A percentile compares a stretch with the other conserved stretches of the same genome.
Conservation (phyloP, 345 rosid species). For the Theobroma cacao region DNA sequence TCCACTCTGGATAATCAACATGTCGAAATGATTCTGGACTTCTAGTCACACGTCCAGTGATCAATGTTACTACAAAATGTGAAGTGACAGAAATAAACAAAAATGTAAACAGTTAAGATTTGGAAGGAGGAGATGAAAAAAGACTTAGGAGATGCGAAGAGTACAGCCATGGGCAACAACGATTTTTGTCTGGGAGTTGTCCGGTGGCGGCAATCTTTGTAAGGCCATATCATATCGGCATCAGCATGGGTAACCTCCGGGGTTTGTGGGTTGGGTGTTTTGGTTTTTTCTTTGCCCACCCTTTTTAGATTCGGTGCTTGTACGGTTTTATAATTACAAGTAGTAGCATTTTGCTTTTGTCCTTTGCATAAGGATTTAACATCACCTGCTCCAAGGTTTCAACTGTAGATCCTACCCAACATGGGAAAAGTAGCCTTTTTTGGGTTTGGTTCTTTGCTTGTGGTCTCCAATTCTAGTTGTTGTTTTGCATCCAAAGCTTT, state of each 20-base stretch:
- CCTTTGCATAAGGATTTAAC: neutral
- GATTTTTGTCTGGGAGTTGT: conserved; percentile 21
- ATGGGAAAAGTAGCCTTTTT: neutral
- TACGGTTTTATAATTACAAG: conserved; percentile 3
- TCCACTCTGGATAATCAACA: too few relatives aligned
- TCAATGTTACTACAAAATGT: neutral
- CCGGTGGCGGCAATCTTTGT: neutral
- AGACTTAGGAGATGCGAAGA: neutral
- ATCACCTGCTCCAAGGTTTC: neutral
- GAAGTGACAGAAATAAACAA: neutral
- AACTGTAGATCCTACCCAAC: neutral
- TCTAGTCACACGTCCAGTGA: too few relatives aligned
- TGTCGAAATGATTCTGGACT: too few relatives aligned
- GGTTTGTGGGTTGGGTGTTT: conserved; percentile 22
- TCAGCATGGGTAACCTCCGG: conserved; percentile 20
- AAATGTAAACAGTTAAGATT: neutral
- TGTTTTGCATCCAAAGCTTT: too few relatives aligned
- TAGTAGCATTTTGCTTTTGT: neutral
- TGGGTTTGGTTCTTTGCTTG: neutral
- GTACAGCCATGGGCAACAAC: neutral
- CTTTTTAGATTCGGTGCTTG: neutral
- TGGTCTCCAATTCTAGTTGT: too few relatives aligned
- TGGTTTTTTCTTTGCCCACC: neutral
- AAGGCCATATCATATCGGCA: neutral
- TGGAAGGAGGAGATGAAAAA: neutral